Evolutionary conservation across 2,329 filamentous ascomycete genomes (phyloP).

Genomic region (Dothideomycetes sp.): DNA sequence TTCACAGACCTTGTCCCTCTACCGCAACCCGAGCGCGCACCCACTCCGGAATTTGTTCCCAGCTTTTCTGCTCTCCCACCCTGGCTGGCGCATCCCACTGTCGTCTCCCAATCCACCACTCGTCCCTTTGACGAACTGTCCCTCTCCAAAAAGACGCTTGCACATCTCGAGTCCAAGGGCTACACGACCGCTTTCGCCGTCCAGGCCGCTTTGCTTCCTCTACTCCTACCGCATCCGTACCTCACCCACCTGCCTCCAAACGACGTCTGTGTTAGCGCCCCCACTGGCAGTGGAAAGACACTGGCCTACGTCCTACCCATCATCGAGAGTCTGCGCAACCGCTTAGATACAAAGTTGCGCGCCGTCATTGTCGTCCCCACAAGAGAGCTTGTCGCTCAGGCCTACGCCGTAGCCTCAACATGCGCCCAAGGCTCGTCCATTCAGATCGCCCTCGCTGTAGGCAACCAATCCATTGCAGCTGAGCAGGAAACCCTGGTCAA

Average conservation of each 20-base stretch:
- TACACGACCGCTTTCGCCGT: conserved; percentile 68
- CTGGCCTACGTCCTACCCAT: conserved; percentile 84
- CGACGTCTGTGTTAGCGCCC: conserved; percentile 82
- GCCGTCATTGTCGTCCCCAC: conserved; percentile 85
- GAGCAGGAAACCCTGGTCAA: conserved; percentile 56
- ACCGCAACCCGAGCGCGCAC: conserved; percentile 62
- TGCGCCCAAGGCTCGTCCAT: conserved; percentile 64
- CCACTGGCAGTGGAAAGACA: conserved; percentile 93
- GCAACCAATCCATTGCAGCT: conserved; percentile 62
- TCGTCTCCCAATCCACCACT: conserved; percentile 52
- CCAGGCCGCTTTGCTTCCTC: conserved; percentile 69
- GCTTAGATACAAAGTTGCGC: conserved; percentile 40
- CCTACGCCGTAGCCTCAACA: conserved; percentile 65
- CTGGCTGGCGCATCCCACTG: conserved; percentile 72
- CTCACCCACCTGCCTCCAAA: conserved; percentile 50
- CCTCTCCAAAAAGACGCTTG: conserved; percentile 51
- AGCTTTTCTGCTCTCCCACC: conserved; percentile 69
- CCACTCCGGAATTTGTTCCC: conserved; percentile 49
- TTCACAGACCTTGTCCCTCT: conserved; percentile 61
- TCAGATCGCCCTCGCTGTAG: conserved; percentile 72
- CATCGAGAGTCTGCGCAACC: conserved; percentile 53
- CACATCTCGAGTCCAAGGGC: conserved; percentile 57
- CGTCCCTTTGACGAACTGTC: conserved; percentile 56
- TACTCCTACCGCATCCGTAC: conserved; percentile 56
- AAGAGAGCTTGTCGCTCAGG: conserved; percentile 80